Percentiles rank a stretch among this genome's conserved stretches.
These are phyloP conservation scores for Rutstroemia sydowiana DNA, from an alignment of 2,329 filamentous ascomycete genomes.

Conservation along the genomic window DNA sequence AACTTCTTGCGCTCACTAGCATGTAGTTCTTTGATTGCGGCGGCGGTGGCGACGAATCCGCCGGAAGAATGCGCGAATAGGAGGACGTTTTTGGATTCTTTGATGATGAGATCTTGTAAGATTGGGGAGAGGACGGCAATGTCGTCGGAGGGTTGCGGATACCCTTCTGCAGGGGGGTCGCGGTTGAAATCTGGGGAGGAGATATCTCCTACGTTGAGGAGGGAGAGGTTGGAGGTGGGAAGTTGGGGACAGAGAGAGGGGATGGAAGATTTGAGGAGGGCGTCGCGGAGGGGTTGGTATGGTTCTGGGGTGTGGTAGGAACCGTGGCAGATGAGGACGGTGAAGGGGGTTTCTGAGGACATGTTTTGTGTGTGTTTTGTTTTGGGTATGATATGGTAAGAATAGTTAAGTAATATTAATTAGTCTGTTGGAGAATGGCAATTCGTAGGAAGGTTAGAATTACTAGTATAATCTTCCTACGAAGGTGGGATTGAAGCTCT, in stretches of 20 bases:
- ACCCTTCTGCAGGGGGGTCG: background rate
- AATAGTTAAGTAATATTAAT: too few relatives aligned
- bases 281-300: background rate
- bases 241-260: constrained; percentile 1
- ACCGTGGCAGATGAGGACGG: constrained; percentile 4
- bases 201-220: background rate
- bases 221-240: background rate
- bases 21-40: background rate
- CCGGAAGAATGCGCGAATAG: background rate
- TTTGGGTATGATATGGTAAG: too few relatives aligned
- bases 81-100: background rate
- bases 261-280: background rate
- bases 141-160: background rate
- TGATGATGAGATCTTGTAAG: background rate
- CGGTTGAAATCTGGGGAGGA: background rate
- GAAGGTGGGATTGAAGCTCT: too few relatives aligned
- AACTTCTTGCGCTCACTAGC: background rate
- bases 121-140: background rate
- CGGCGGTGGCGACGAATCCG: background rate
- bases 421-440: too few relatives aligned
- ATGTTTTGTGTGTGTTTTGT: too few relatives aligned
- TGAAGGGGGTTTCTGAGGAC: too few relatives aligned
- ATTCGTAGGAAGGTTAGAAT: too few relatives aligned
- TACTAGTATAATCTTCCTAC: too few relatives aligned
- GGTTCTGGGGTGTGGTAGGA: constrained; percentile 4